Percentiles rank a stretch among this genome's conserved stretches.
These are phyloP conservation scores for Leishmania mexicana DNA, from an alignment of 208 protist genomes.

Conservation along the genomic window DNA sequence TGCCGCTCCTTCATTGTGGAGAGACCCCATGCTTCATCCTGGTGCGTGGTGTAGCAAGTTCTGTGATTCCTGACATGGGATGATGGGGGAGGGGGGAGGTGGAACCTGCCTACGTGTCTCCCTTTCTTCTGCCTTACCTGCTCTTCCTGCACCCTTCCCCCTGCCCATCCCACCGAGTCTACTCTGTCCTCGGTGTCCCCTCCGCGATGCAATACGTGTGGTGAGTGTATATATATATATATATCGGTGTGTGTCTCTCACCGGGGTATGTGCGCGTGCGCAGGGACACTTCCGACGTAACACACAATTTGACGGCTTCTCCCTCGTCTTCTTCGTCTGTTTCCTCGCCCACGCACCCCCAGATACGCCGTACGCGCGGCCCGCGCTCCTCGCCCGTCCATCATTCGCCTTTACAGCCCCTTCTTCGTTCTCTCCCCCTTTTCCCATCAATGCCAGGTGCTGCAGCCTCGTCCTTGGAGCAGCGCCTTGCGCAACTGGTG, in stretches of 20 bases:
- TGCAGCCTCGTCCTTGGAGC: conserved; percentile 11
- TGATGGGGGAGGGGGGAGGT: neutral
- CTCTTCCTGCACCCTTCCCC: neutral
- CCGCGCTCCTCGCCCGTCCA: neutral
- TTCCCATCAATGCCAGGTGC: conserved; percentile 3
- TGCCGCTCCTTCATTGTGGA: neutral
- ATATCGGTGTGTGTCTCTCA: neutral
- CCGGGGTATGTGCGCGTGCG: no score
- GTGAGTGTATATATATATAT: no score
- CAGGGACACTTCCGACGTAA: neutral
- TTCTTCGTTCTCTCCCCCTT: neutral
- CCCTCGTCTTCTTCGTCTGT: neutral
- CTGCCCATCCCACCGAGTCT: neutral
- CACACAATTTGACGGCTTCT: neutral
- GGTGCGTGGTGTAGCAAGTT: neutral
- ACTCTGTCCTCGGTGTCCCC: neutral
- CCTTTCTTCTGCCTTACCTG: neutral
- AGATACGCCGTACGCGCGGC: neutral
- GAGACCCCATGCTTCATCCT: neutral
- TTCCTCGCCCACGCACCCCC: neutral
- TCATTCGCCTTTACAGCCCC: neutral
- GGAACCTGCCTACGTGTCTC: neutral
- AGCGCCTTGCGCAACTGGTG: conserved; percentile 42
- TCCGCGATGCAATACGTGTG: neutral
- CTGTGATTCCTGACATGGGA: neutral